These are phyloP conservation scores for Ustilago tritici DNA, from an alignment of 1,284 basidiomycete species.

Conservation along the genomic window DNA sequence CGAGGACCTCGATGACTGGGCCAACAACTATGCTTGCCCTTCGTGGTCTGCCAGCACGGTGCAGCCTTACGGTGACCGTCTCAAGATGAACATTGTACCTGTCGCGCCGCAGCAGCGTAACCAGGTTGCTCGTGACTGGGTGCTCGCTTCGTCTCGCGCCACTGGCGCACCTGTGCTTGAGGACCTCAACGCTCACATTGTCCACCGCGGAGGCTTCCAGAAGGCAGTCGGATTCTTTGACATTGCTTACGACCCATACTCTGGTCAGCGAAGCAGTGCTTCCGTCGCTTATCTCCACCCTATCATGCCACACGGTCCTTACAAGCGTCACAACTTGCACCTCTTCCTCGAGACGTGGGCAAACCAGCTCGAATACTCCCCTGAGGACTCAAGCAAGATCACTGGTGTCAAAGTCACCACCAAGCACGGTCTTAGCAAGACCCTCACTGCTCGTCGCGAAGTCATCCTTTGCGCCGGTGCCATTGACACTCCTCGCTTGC, in stretches of 20 bases:
- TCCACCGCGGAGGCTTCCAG: constrained; percentile 62
- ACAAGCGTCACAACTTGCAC: constrained; percentile 67
- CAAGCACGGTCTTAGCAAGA: constrained; percentile 60
- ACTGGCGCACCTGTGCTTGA: constrained; percentile 67
- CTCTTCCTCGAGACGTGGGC: constrained; percentile 70
- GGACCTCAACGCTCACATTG: constrained; percentile 67
- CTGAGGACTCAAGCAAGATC: constrained; percentile 47
- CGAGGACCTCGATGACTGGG: constrained; percentile 69
- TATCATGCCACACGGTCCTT: constrained; percentile 68
- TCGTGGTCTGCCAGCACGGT: constrained; percentile 62
- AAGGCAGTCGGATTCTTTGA: constrained; percentile 69
- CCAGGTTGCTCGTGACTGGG: constrained; percentile 69
- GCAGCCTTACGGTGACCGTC: constrained; percentile 67
- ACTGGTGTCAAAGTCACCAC: constrained; percentile 60
- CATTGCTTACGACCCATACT: constrained; percentile 70
- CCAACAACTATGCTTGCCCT: constrained; percentile 63
- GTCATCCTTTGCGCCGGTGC: constrained; percentile 69
- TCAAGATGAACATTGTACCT: constrained; percentile 70
- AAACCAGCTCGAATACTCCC: constrained; percentile 53
- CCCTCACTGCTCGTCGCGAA: constrained; percentile 63
- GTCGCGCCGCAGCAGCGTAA: constrained; percentile 69
- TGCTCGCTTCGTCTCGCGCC: constrained; percentile 57
- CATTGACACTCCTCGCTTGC: constrained; percentile 73
- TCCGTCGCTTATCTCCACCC: constrained; percentile 69
- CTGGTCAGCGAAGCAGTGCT: constrained; percentile 65